Percentiles rank a stretch among this genome's conserved stretches.
Evolutionary conservation across 139 green algal genomes (phyloP).

Genomic region (Picochlorum sp.): DNA sequence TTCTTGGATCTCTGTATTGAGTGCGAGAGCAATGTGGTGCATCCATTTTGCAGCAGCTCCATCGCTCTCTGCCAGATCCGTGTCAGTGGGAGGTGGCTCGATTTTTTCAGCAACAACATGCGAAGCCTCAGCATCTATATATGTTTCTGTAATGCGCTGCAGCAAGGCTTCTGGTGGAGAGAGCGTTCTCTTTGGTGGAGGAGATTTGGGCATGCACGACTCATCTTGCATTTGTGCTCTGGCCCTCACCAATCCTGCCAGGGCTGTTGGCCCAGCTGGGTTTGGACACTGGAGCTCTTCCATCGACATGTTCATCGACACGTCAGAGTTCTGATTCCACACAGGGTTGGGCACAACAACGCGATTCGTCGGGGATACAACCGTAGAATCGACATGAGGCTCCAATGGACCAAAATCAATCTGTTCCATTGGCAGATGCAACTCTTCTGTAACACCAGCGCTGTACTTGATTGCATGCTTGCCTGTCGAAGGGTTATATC

Average conservation of each 20-base stretch:
- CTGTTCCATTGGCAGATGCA: conserved; percentile 28
- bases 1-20: no score
- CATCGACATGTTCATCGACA: not conserved
- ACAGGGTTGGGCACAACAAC: not conserved
- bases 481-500: conserved; percentile 20
- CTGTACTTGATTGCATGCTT: conserved; percentile 29
- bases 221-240: no score
- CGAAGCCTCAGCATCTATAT: no score
- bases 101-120: no score
- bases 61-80: no score
- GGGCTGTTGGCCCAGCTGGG: not conserved
- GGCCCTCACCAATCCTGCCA: not conserved
- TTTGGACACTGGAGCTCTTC: not conserved
- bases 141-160: no score
- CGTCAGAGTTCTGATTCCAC: not conserved
- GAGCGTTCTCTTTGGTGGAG: no score
- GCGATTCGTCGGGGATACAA: not conserved
- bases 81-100: no score
- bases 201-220: no score
- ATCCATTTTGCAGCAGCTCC: no score
- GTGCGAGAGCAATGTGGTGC: no score
- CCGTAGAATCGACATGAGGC: conserved; percentile 1
- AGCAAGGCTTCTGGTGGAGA: no score
- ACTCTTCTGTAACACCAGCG: conserved; percentile 19
- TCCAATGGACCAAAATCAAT: conserved; percentile 16